Conservation (phyloP, 805 yeast species). For the Pichia nakasei region DNA sequence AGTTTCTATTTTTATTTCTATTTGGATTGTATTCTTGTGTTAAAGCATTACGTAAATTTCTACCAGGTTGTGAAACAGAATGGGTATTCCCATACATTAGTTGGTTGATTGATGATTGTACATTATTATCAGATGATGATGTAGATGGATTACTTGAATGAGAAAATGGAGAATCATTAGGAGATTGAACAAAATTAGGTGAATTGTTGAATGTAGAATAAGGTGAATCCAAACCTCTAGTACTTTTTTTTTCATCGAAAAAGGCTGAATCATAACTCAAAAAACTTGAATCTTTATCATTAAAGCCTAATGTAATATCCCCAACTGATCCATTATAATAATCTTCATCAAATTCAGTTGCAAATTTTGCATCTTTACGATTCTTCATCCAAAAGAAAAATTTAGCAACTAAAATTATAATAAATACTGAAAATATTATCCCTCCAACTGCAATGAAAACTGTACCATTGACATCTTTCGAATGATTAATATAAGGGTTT, state of each 20-base stretch:
- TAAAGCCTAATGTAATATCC: slow-evolving; percentile 7
- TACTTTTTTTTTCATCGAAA: slow-evolving; percentile 7
- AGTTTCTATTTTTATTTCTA: slow-evolving; percentile 13
- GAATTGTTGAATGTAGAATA: no score
- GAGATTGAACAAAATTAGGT: neutral
- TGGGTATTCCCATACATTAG: neutral
- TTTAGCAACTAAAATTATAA: slow-evolving; percentile 17
- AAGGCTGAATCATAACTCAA: slow-evolving; percentile 11
- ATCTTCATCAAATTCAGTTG: slow-evolving; percentile 8
- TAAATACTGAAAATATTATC: slow-evolving; percentile 19
- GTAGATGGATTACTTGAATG: slow-evolving; percentile 4
- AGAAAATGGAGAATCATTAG: slow-evolving; percentile 4
- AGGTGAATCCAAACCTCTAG: neutral
- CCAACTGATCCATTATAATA: slow-evolving; percentile 14
- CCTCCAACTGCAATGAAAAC: slow-evolving; percentile 38
- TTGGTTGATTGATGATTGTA: neutral
- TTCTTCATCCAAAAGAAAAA: slow-evolving; percentile 21
- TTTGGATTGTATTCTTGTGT: slow-evolving; percentile 7
- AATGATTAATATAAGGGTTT: slow-evolving; percentile 27
- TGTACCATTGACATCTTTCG: slow-evolving; percentile 27
- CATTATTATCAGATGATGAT: slow-evolving; percentile 3
- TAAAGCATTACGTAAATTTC: slow-evolving; percentile 13
- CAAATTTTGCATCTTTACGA: slow-evolving; percentile 15
- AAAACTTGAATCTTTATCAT: slow-evolving; percentile 2
- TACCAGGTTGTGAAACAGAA: slow-evolving; percentile 16